Percentiles rank a stretch among this genome's conserved stretches.
Evolutionary conservation across 352 stramenopile genomes (phyloP).

Genomic region (Globisporangium camurandrum): DNA sequence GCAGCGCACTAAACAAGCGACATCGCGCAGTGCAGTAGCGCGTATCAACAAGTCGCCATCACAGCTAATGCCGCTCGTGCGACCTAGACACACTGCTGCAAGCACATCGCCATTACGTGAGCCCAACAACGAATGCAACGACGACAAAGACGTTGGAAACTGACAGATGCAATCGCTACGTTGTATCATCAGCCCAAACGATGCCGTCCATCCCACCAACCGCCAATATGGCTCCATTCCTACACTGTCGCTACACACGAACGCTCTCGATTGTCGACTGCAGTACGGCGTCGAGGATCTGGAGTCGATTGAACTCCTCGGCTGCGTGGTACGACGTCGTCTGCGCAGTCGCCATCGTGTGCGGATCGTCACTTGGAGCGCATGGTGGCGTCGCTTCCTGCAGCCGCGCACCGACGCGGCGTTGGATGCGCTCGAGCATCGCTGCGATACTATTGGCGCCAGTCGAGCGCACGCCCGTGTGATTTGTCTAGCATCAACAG

Average conservation of each 20-base stretch:
- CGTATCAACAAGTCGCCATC: not conserved
- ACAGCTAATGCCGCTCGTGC: conserved; percentile 21
- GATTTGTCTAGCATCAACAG: conserved; percentile 17
- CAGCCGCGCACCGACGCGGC: conserved; percentile 24
- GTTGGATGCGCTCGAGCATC: conserved; percentile 18
- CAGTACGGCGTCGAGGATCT: conserved; percentile 42
- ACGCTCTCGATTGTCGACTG: conserved; percentile 26
- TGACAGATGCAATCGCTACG: not conserved
- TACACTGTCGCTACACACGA: conserved; percentile 1
- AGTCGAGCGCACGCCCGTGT: conserved; percentile 22
- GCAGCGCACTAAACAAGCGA: not conserved
- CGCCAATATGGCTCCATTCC: not conserved
- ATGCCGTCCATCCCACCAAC: too few relatives aligned
- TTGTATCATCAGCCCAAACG: not conserved
- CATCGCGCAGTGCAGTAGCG: not conserved
- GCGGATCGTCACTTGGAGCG: not conserved
- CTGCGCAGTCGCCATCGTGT: not conserved
- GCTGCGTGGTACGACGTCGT: conserved; percentile 1
- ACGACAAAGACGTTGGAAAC: too few relatives aligned
- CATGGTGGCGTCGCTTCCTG: conserved; percentile 12
- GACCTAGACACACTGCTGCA: conserved; percentile 7
- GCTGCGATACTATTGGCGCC: conserved; percentile 6
- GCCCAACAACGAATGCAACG: not conserved
- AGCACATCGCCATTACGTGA: too few relatives aligned
- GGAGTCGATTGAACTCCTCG: conserved; percentile 22